Evolutionary conservation across 73 alveolate species (phyloP).

Genomic region (Paraurostyla sp.): DNA sequence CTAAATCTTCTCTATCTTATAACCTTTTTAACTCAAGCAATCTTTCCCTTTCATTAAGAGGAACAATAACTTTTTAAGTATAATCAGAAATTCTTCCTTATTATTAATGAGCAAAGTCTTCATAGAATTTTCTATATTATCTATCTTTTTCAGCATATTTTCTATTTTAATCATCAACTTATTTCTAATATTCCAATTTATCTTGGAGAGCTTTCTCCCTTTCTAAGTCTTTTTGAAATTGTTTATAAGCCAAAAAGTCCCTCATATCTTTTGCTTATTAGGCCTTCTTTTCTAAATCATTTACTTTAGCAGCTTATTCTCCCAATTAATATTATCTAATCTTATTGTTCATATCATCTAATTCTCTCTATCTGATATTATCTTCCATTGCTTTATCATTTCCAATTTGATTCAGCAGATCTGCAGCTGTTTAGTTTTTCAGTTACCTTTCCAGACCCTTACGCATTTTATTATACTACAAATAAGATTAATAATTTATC

Average conservation of each 20-base stretch:
- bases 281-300: constrained; percentile 39
- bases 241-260: constrained; percentile 35
- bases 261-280: constrained; percentile 46
- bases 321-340: not conserved
- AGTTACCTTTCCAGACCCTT: not conserved
- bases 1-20: constrained; percentile 4
- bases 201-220: constrained; percentile 4
- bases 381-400: constrained; percentile 10
- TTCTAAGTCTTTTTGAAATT: constrained; percentile 31
- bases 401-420: not conserved
- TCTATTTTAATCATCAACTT: constrained; percentile 9
- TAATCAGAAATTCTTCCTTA: constrained; percentile 11
- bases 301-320: constrained; percentile 25
- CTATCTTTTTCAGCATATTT: constrained; percentile 13
- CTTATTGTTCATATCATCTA: not conserved
- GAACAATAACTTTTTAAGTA: constrained; percentile 8
- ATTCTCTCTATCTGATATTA: constrained; percentile 17
- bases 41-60: constrained; percentile 30
- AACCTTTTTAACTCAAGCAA: not conserved
- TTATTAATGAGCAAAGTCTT: constrained; percentile 41
- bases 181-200: not conserved
- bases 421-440: not conserved
- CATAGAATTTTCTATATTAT: constrained; percentile 25
- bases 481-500: not conserved
- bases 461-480: constrained; percentile 44